A percentile compares a stretch with the other conserved stretches of the same genome.
phyloP scores from a whole-genome alignment of 345 rosid genomes.

The Eucalyptus marginata region DNA sequence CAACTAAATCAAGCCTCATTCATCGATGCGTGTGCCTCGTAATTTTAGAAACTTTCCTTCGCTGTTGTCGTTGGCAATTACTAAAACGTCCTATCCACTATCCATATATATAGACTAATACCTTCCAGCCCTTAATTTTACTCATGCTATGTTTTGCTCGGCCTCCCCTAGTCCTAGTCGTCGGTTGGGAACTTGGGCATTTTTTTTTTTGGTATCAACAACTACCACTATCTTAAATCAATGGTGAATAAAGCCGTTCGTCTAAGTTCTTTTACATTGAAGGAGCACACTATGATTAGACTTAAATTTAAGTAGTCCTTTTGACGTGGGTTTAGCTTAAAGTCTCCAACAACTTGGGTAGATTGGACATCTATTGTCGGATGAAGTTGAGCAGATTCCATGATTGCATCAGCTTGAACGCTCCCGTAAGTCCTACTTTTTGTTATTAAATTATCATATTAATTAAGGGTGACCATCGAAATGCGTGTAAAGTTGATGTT shows the following conservation, averaged over 20 bases:
- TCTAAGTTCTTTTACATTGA: neutral
- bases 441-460: neutral
- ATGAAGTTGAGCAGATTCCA: neutral
- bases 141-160: neutral
- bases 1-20: neutral
- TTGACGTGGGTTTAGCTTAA: neutral
- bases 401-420: neutral
- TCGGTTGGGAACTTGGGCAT: neutral
- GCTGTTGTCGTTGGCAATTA: neutral
- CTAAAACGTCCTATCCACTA: neutral
- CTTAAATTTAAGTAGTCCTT: neutral
- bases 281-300: neutral
- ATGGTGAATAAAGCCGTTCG: neutral
- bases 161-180: neutral
- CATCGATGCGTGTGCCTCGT: fast-evolving
- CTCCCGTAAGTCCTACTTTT: neutral
- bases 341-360: neutral
- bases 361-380: neutral
- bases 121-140: neutral
- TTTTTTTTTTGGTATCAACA: neutral
- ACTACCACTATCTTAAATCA: neutral
- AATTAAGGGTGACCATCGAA: neutral
- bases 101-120: neutral
- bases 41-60: neutral
- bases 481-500: neutral